phyloP scores from a whole-genome alignment of 2,329 filamentous ascomycete genomes.

The Bimuria novae-zelandiae region DNA sequence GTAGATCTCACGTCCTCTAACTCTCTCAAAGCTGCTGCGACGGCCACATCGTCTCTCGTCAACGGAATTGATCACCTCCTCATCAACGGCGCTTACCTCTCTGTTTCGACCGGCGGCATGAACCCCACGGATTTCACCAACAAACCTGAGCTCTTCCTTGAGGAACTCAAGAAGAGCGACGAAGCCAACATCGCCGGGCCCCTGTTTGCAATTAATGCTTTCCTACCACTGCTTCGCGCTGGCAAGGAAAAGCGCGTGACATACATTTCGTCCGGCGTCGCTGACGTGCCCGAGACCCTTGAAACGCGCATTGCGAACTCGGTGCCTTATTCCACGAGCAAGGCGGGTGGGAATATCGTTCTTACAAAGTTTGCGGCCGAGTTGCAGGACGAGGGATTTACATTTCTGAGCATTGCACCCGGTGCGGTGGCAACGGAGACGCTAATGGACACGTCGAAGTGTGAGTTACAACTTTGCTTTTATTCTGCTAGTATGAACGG shows the following conservation, averaged over 20 bases:
- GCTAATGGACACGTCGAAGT: slow-evolving; percentile 7
- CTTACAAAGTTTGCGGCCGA: slow-evolving; percentile 48
- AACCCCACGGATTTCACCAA: slow-evolving; percentile 27
- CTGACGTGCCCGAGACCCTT: slow-evolving; percentile 32
- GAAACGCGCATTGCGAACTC: slow-evolving; percentile 23
- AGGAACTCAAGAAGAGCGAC: slow-evolving; percentile 22
- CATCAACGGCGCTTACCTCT: slow-evolving; percentile 44
- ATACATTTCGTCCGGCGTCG: slow-evolving; percentile 44
- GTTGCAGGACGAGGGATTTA: slow-evolving; percentile 18
- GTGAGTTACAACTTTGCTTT: background rate
- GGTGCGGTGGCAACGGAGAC: slow-evolving; percentile 15
- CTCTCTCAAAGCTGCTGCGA: slow-evolving; percentile 41
- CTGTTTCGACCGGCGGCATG: slow-evolving; percentile 22
- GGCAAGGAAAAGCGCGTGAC: slow-evolving; percentile 47
- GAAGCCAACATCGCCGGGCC: slow-evolving; percentile 30
- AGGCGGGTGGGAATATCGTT: slow-evolving; percentile 47
- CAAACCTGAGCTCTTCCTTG: slow-evolving; percentile 13
- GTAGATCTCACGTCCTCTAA: slow-evolving; percentile 38
- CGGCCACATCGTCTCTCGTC: slow-evolving; percentile 36
- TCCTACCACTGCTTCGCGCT: slow-evolving; percentile 44
- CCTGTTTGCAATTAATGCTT: slow-evolving; percentile 40
- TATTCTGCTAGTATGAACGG: no score
- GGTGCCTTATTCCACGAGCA: slow-evolving; percentile 44
- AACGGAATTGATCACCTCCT: slow-evolving; percentile 48
- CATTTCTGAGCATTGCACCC: slow-evolving; percentile 15